These are phyloP conservation scores for Trichoderma virens DNA, from an alignment of 495 filamentous ascomycete species.

Conservation along the genomic window DNA sequence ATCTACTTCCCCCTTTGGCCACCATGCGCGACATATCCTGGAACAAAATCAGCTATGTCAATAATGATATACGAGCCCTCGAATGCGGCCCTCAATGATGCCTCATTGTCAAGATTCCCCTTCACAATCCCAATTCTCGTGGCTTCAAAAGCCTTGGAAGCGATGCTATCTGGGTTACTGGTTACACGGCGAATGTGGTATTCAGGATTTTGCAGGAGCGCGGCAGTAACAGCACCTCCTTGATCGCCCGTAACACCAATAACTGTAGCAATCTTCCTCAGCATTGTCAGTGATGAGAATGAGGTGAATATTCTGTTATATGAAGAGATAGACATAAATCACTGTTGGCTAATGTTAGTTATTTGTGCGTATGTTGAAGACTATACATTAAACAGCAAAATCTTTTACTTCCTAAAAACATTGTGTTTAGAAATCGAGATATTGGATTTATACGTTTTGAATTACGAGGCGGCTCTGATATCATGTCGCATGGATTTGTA, in stretches of 20 bases:
- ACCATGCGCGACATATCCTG: slow-evolving; percentile 28
- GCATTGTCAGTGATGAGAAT: no score
- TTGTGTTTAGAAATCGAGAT: no score
- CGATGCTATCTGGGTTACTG: slow-evolving; percentile 23
- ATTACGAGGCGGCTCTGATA: no score
- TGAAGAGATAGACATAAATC: no score
- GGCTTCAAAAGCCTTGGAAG: slow-evolving; percentile 18
- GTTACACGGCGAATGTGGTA: slow-evolving; percentile 24
- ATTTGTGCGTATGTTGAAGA: no score
- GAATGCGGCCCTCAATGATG: slow-evolving; percentile 41
- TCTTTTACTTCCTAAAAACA: no score
- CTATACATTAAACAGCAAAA: no score
- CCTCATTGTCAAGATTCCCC: slow-evolving; percentile 35
- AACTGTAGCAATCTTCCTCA: slow-evolving; percentile 29
- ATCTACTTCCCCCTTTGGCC: slow-evolving; percentile 30
- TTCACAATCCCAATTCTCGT: slow-evolving; percentile 25
- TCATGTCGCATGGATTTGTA: no score
- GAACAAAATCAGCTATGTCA: slow-evolving; percentile 50
- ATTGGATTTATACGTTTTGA: no score
- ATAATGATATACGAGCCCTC: slow-evolving; percentile 48
- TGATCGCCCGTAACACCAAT: background rate
- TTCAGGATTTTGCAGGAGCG: slow-evolving; percentile 11
- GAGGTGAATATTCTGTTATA: no score
- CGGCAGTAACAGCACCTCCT: background rate
- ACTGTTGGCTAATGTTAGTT: no score